A percentile compares a stretch with the other conserved stretches of the same genome.
phyloP scores from a whole-genome alignment of 176 grass and related monocot genomes.

The Tillandsia fasciculata region DNA sequence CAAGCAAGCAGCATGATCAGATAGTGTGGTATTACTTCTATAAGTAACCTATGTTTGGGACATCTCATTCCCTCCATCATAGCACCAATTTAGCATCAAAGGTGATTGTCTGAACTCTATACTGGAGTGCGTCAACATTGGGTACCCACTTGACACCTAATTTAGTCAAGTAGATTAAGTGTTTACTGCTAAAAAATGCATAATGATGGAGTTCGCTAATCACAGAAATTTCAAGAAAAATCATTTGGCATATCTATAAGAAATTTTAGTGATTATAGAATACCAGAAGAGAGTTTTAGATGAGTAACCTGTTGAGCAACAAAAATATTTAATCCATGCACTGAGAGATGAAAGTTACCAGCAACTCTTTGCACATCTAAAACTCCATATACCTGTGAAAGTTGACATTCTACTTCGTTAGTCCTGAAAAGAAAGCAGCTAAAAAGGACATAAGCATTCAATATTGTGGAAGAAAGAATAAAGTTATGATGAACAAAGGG shows the following conservation, averaged over 20 bases:
- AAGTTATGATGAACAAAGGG: constrained; percentile 14
- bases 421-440: constrained; percentile 4
- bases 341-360: constrained; percentile 97
- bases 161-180: neutral
- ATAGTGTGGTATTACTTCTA: neutral
- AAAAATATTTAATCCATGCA: constrained; percentile 98
- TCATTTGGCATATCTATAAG: neutral
- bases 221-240: too few species aligned
- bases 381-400: constrained; percentile 74
- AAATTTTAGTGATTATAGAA: neutral
- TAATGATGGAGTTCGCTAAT: too few species aligned
- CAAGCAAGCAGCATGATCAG: neutral
- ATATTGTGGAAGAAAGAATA: constrained; percentile 16
- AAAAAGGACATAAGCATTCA: constrained; percentile 9
- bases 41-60: neutral
- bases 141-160: too few species aligned
- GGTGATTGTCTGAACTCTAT: too few species aligned
- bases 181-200: neutral
- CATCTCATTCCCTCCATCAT: too few species aligned
- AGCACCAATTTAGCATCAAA: too few species aligned
- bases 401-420: constrained; percentile 9
- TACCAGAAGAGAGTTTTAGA: constrained; percentile 18
- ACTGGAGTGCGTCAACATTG: too few species aligned
- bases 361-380: constrained; percentile 97
- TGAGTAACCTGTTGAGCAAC: constrained; percentile 91